Evolutionary conservation across 768 basidiomycete species (phyloP).

Genomic region (Gloeostereum incarnatum): DNA sequence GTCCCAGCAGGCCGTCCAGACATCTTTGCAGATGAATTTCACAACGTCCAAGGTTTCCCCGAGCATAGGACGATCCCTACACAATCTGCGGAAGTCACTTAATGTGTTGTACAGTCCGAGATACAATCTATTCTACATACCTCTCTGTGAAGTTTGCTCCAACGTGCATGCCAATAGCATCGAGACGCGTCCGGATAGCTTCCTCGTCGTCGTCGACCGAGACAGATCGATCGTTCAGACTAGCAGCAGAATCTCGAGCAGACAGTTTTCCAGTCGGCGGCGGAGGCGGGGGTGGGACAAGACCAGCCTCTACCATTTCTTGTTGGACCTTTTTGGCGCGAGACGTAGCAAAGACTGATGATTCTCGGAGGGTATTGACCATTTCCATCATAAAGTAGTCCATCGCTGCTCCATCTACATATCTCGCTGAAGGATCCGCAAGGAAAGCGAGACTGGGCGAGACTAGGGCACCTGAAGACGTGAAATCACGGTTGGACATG

Average conservation of each 20-base stretch:
- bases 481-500: too few species aligned
- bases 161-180: constrained; percentile 79
- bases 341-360: constrained; percentile 62
- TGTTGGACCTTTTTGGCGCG: constrained; percentile 70
- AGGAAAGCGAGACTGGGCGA: constrained; percentile 34
- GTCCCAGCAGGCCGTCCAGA: constrained; percentile 90
- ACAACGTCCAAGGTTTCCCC: constrained; percentile 81
- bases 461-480: constrained; percentile 15
- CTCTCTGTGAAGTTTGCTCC: constrained; percentile 82
- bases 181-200: constrained; percentile 56
- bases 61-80: constrained; percentile 66
- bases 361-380: constrained; percentile 64
- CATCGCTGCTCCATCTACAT: constrained; percentile 62
- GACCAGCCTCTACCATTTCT: constrained; percentile 72
- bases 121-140: constrained; percentile 29
- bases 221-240: constrained; percentile 23
- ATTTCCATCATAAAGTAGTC: constrained; percentile 85
- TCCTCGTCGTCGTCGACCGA: constrained; percentile 72
- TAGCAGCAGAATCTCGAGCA: constrained; percentile 26
- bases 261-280: constrained; percentile 30
- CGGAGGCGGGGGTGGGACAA: constrained; percentile 42
- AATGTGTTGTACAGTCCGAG: too few species aligned
- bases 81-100: constrained; percentile 67
- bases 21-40: constrained; percentile 94
- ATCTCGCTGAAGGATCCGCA: constrained; percentile 52